A percentile compares a stretch with the other conserved stretches of the same genome.
Evolutionary conservation across 2,329 filamentous ascomycete genomes (phyloP).

Genomic region (Fusarium sp.): DNA sequence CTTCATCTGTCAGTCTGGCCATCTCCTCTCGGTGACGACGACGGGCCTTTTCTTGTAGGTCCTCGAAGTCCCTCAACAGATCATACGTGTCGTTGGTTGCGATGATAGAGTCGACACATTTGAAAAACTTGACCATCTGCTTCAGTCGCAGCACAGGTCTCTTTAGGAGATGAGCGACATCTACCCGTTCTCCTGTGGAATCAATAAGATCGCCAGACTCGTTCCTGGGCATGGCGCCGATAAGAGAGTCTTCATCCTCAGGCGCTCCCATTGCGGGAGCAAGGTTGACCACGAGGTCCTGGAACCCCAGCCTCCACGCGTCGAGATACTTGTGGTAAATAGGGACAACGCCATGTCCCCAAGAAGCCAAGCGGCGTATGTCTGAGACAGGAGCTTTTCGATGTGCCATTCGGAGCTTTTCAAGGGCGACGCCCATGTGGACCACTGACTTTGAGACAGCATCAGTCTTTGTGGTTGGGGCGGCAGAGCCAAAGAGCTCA

Average conservation of each 20-base stretch:
- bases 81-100: conserved; percentile 61
- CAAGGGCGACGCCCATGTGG: conserved; percentile 91
- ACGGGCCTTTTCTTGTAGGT: conserved; percentile 80
- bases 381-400: conserved; percentile 82
- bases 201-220: conserved; percentile 76
- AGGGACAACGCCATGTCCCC: conserved; percentile 82
- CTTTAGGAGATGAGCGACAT: conserved; percentile 93
- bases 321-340: conserved; percentile 88
- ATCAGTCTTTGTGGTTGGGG: conserved; percentile 65
- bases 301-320: conserved; percentile 92
- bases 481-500: conserved; percentile 74
- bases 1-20: conserved; percentile 84
- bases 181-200: conserved; percentile 86
- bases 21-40: conserved; percentile 73
- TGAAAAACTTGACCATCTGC: conserved; percentile 86
- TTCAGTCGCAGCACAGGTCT: conserved; percentile 89
- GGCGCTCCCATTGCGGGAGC: conserved; percentile 70
- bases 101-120: conserved; percentile 70
- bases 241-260: conserved; percentile 71
- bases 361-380: conserved; percentile 77
- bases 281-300: conserved; percentile 93
- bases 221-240: conserved; percentile 71
- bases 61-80: conserved; percentile 69
- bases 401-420: conserved; percentile 85
- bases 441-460: conserved; percentile 87